phyloP scores from a whole-genome alignment of 169 alveolate genomes.

The Perkinsus olseni region DNA sequence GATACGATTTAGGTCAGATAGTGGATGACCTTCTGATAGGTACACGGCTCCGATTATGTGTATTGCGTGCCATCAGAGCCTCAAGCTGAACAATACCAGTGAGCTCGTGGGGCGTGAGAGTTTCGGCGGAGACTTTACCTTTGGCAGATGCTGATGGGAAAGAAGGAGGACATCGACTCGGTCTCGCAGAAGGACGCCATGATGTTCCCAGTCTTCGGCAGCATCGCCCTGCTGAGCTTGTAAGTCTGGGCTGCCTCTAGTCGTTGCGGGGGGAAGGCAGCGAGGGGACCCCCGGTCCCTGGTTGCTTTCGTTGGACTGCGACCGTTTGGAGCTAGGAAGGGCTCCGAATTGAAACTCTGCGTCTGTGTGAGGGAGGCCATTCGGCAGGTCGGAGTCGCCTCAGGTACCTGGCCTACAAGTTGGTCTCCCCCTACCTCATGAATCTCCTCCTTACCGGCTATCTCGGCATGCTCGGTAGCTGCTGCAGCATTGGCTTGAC shows the following conservation, averaged over 20 bases:
- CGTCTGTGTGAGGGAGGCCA: too few species aligned
- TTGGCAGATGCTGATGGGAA: conserved; percentile 50
- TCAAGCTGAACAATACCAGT: conserved; percentile 19
- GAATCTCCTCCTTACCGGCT: conserved; percentile 48
- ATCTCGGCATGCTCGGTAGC: conserved; percentile 12
- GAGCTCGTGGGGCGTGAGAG: neutral
- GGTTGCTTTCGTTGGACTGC: too few species aligned
- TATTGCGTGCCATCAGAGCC: conserved; percentile 43
- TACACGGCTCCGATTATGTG: conserved; percentile 42
- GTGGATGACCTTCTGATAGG: too few species aligned
- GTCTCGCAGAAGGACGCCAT: conserved; percentile 69
- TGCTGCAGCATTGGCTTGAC: too few species aligned
- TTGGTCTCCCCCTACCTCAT: conserved; percentile 40
- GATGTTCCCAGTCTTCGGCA: conserved; percentile 74
- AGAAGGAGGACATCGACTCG: conserved; percentile 49
- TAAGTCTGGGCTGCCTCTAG: conserved; percentile 31
- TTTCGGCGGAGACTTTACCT: conserved; percentile 1
- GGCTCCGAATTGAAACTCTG: too few species aligned
- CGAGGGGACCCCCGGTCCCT: too few species aligned
- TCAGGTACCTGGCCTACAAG: conserved; percentile 42
- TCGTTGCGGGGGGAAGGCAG: too few species aligned
- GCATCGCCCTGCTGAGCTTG: conserved; percentile 62
- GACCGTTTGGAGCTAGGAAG: too few species aligned
- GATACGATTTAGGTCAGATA: too few species aligned
- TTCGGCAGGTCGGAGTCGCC: neutral